Percentiles rank a stretch among this genome's conserved stretches.
These are phyloP conservation scores for Allantophomopsis lycopodina DNA, from an alignment of 2,329 filamentous ascomycete genomes.

Conservation along the genomic window DNA sequence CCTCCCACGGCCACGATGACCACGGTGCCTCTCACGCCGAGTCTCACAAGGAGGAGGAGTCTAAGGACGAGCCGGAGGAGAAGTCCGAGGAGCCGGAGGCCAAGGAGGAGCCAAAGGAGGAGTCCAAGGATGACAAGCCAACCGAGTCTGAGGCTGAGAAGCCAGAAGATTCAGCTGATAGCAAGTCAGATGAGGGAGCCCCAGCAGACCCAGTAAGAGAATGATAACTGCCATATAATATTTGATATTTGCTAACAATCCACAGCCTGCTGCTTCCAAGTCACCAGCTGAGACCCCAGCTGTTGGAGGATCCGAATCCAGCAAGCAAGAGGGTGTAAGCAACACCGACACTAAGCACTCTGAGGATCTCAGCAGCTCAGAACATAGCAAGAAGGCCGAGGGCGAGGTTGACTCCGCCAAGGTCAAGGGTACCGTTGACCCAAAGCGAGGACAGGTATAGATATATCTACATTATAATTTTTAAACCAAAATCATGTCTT, in stretches of 20 bases:
- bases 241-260: not conserved
- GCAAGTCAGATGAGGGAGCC: conserved; percentile 7
- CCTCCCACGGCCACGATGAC: conserved; percentile 10
- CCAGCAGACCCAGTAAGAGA: conserved; percentile 9
- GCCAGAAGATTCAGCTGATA: conserved; percentile 6
- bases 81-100: conserved; percentile 16
- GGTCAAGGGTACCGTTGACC: conserved; percentile 31
- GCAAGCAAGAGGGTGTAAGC: conserved; percentile 36
- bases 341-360: conserved; percentile 37
- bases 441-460: conserved; percentile 13
- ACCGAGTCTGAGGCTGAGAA: conserved; percentile 20
- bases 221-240: not conserved
- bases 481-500: not conserved
- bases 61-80: conserved; percentile 15
- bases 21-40: conserved; percentile 8
- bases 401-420: conserved; percentile 40
- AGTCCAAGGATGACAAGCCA: conserved; percentile 15
- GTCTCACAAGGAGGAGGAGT: conserved; percentile 12
- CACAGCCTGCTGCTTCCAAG: conserved; percentile 12
- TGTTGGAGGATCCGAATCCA: conserved; percentile 26
- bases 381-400: conserved; percentile 42
- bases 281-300: conserved; percentile 15
- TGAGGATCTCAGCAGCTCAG: conserved; percentile 24
- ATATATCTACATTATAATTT: conserved; percentile 1
- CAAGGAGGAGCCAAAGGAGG: conserved; percentile 13